Base-by-base conservation (phyloP, 257 asterid species). In the Solanum sparsipilum region DNA sequence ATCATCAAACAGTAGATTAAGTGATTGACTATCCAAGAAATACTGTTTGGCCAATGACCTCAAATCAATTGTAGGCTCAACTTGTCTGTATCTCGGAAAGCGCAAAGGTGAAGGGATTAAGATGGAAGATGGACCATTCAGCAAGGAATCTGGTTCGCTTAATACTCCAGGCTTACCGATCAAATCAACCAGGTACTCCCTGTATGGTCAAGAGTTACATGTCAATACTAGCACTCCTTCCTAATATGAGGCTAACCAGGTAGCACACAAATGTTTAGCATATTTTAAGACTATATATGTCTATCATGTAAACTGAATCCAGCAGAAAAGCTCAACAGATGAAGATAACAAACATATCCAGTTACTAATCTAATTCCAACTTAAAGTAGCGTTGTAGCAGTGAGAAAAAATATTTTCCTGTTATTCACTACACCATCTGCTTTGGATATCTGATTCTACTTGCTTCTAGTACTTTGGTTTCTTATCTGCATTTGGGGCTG, bases 161-260 rank as follows among this genome's bases (percentile, higher is more conserved):
- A 97, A 89, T 89, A 88, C 92, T 86, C 99, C 99, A 75, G 99
- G 99, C 84, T 89, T 92, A 89, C 93, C 97, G 90, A 95, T 84
- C 95, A 74, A 92, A 94, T 97, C 99, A 88, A 97, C 91, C 87
- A 96, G 93, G 92, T 91, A 95, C 90, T 97, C 99, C 98, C 99
- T 97, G 98, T 74, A 87, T 84, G 87, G 83, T 89, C 87, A 89
- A 41, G 75, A 46, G 68, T 81, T 27, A 81, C 71, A 83, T 29
- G 70, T 81, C 70, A 81, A 48, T 81, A 46, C 68, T 18, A 81
- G 70, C 29, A 46, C 11, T 48, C 68, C 41, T 81, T 46, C 70
- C 85, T 29, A 44, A 29, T 18, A 81, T 46, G 68, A 29, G 41
- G 67, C 41, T 81, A 81, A 27, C 41, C 29, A 18, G n/a, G 32